These are phyloP conservation scores for Coprinopsis sp. DNA, from an alignment of 768 basidiomycete genomes.

Conservation along the genomic window DNA sequence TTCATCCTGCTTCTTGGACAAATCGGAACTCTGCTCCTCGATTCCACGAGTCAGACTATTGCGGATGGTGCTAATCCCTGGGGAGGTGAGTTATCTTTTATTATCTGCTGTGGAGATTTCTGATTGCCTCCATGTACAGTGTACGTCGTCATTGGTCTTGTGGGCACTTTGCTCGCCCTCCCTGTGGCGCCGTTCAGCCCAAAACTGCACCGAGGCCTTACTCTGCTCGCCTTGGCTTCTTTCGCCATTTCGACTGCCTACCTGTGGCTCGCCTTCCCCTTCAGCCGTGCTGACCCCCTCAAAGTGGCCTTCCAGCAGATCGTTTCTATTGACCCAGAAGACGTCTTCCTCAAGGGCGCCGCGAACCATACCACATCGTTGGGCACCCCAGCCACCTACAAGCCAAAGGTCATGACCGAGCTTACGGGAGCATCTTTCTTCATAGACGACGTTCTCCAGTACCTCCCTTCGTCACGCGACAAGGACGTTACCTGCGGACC, in stretches of 20 bases:
- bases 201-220: slow-evolving; percentile 34
- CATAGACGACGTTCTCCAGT: slow-evolving; percentile 40
- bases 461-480: slow-evolving; percentile 47
- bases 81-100: slow-evolving; percentile 36
- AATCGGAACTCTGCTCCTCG: slow-evolving; percentile 41
- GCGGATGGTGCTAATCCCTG: slow-evolving; percentile 54
- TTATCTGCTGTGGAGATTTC: slow-evolving; percentile 1
- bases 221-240: slow-evolving; percentile 28
- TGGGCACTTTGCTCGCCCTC: slow-evolving; percentile 48
- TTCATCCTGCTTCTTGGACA: slow-evolving; percentile 52
- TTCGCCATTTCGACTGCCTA: slow-evolving; percentile 41
- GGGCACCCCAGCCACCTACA: slow-evolving; percentile 16
- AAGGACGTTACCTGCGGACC: slow-evolving; percentile 29
- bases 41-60: slow-evolving; percentile 51
- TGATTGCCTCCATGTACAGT: slow-evolving; percentile 32
- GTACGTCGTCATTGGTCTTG: slow-evolving; percentile 40
- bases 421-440: slow-evolving; percentile 43
- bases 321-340: slow-evolving; percentile 36
- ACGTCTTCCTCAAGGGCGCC: slow-evolving; percentile 20
- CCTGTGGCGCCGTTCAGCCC: slow-evolving; percentile 64
- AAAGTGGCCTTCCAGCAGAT: slow-evolving; percentile 70
- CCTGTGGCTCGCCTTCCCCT: slow-evolving; percentile 52
- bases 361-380: too few relatives aligned
- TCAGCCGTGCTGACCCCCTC: slow-evolving; percentile 54
- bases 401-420: slow-evolving; percentile 25